Base-by-base conservation (phyloP, 306 rosid species). In the Argentina anserina region DNA sequence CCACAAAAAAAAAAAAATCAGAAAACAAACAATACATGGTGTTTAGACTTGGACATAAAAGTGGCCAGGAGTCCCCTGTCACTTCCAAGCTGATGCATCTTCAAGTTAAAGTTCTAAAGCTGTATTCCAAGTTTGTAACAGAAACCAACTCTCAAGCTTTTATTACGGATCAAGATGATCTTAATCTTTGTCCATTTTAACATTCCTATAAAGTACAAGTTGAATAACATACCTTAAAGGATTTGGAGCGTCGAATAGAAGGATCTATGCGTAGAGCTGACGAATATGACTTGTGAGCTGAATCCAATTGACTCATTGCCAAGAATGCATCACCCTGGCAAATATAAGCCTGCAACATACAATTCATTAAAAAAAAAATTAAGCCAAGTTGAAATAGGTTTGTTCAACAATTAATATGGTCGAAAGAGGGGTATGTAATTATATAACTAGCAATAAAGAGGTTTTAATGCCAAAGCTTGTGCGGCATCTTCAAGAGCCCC, bases 241-340 rank as follows among this genome's bases (percentile, higher is more conserved):
- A 80, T 75, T 82, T 87, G 53, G 96, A 89, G 64, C 84, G 88
- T 31, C 94, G 92, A 70, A 93, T 81, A 0, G 88, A 90, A 81
- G 93, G 90, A 73, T 93, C 94, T 47, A 87, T 78, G 67, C 82
- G 80, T 74, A 87, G 75, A 77, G 94, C 76, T 70, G 82, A 75
- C 73, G 80, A 78, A 78, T 93, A 93, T 62, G 97, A 85, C 67
- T 76, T 88, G 62, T 87, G 87, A 34, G 98, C 94, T 64, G 74
- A 78, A 82, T 89, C 92, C 61, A 83, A 78, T 56, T 79, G 84
- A 50, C 77, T 70, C 85, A 86, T 65, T 40, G 88, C 87, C 87
- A 90, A 76, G 79, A 79, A 83, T 65, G 87, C 90, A 79, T 90
- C 96, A 23, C 98, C 98, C 81, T 81, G 87, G 75, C 94, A 85